Conservation (phyloP, 2,329 filamentous ascomycete species). For the Pezicula neosporulosa region DNA sequence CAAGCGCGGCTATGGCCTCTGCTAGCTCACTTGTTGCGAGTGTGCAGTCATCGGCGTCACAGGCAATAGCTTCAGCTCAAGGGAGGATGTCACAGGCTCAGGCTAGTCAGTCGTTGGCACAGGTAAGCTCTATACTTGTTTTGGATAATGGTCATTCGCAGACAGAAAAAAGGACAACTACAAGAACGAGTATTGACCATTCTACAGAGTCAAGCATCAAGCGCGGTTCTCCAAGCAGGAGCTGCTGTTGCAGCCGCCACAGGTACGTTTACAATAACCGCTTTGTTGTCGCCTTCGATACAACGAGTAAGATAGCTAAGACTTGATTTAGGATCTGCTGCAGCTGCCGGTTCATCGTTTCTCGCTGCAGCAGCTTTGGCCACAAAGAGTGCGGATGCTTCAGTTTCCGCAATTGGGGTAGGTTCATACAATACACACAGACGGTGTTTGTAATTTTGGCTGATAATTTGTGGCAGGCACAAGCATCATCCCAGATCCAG, state of each 20-base stretch:
- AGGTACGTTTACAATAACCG: slow-evolving; percentile 12
- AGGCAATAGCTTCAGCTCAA: not conserved
- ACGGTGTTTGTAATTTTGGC: not conserved
- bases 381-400: slow-evolving; percentile 10
- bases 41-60: not conserved
- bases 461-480: slow-evolving; percentile 10
- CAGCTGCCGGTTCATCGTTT: slow-evolving; percentile 24
- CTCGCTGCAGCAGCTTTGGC: slow-evolving; percentile 19
- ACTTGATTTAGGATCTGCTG: slow-evolving; percentile 19
- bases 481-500: slow-evolving; percentile 16
- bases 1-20: not conserved
- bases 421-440: slow-evolving; percentile 3
- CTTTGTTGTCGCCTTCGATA: slow-evolving; percentile 1
- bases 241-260: slow-evolving; percentile 25
- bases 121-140: not conserved
- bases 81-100: not conserved
- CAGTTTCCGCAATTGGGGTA: slow-evolving; percentile 10
- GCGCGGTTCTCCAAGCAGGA: slow-evolving; percentile 20
- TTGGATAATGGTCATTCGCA: no score
- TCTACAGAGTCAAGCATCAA: slow-evolving; percentile 16
- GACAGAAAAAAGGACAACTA: not conserved
- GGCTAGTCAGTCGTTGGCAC: not conserved
- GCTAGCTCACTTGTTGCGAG: not conserved
- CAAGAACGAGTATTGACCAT: slow-evolving; percentile 9
- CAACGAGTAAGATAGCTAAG: not conserved